Conservation (phyloP, 768 basidiomycete species). For the Tulasnella sp. region DNA sequence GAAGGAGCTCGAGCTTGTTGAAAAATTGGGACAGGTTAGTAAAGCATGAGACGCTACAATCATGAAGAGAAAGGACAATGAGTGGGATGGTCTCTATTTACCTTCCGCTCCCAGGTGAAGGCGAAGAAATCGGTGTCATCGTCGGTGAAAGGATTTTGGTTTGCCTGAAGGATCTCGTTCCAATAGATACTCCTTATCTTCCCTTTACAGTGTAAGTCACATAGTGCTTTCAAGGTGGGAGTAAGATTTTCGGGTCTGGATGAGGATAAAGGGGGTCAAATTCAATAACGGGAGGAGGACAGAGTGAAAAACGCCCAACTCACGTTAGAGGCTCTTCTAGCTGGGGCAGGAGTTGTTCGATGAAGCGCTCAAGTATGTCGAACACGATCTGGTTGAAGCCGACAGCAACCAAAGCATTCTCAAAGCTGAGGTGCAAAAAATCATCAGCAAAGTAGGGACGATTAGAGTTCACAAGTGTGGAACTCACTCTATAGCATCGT, state of each 20-base stretch:
- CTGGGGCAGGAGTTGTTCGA: slow-evolving; percentile 71
- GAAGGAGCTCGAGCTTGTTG: slow-evolving; percentile 64
- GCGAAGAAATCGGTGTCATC: slow-evolving; percentile 64
- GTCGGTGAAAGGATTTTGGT: slow-evolving; percentile 61
- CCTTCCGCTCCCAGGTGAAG: slow-evolving; percentile 75
- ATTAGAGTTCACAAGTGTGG: too few species aligned
- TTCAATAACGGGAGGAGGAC: neutral
- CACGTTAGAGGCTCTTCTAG: slow-evolving; percentile 35
- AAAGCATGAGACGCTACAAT: slow-evolving; percentile 23
- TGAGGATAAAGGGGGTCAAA: slow-evolving; percentile 23
- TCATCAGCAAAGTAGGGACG: too few species aligned
- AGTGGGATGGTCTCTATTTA: too few species aligned
- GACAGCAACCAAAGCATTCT: slow-evolving; percentile 55
- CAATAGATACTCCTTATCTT: slow-evolving; percentile 53
- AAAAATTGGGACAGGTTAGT: too few species aligned
- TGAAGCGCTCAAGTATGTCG: slow-evolving; percentile 60
- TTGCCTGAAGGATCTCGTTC: slow-evolving; percentile 55
- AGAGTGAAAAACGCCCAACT: neutral
- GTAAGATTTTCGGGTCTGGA: slow-evolving; percentile 68
- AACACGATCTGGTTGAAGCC: slow-evolving; percentile 62
- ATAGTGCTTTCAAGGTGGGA: slow-evolving; percentile 58
- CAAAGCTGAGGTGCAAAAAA: slow-evolving; percentile 46
- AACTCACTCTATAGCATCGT: slow-evolving; percentile 76
- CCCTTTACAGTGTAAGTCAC: slow-evolving; percentile 37
- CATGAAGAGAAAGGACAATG: slow-evolving; percentile 17